Evolutionary conservation across 768 basidiomycete species (phyloP).

Genomic region (Rhizopogon rudus): DNA sequence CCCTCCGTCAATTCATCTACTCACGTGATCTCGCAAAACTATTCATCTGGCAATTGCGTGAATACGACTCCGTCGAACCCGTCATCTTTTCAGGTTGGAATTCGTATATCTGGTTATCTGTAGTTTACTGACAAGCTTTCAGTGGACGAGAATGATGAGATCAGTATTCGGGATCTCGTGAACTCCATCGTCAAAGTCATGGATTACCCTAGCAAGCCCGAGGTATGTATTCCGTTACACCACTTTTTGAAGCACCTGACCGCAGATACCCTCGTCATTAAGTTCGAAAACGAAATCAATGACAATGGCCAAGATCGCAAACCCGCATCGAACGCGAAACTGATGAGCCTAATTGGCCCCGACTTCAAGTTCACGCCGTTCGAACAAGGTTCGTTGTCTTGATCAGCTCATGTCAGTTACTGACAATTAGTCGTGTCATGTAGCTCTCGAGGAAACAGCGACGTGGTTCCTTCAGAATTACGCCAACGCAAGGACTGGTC

Average conservation of each 20-base stretch:
- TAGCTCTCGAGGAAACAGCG: slow-evolving; percentile 74
- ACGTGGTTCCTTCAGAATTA: slow-evolving; percentile 88
- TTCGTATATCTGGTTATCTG: background rate
- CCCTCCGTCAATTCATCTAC: slow-evolving; percentile 96
- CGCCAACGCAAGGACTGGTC: slow-evolving; percentile 62
- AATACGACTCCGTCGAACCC: slow-evolving; percentile 91
- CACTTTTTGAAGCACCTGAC: background rate
- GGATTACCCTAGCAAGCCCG: slow-evolving; percentile 72
- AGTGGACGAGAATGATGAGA: slow-evolving; percentile 94
- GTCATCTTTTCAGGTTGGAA: slow-evolving; percentile 79
- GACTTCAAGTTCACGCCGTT: slow-evolving; percentile 92
- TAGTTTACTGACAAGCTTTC: background rate
- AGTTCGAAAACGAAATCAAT: slow-evolving; percentile 68
- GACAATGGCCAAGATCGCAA: slow-evolving; percentile 96
- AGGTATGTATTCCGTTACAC: slow-evolving; percentile 34
- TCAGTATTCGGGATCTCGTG: slow-evolving; percentile 86
- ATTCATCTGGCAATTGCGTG: slow-evolving; percentile 88
- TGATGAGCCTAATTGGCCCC: slow-evolving; percentile 59
- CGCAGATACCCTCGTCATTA: background rate
- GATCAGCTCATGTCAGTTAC: background rate
- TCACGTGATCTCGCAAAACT: slow-evolving; percentile 93
- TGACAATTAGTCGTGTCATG: background rate
- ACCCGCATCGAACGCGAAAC: slow-evolving; percentile 92
- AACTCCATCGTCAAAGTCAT: slow-evolving; percentile 88
- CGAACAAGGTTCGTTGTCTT: slow-evolving; percentile 52